Evolutionary conservation across 306 rosid species (phyloP).

Genomic region (Glycine soja): DNA sequence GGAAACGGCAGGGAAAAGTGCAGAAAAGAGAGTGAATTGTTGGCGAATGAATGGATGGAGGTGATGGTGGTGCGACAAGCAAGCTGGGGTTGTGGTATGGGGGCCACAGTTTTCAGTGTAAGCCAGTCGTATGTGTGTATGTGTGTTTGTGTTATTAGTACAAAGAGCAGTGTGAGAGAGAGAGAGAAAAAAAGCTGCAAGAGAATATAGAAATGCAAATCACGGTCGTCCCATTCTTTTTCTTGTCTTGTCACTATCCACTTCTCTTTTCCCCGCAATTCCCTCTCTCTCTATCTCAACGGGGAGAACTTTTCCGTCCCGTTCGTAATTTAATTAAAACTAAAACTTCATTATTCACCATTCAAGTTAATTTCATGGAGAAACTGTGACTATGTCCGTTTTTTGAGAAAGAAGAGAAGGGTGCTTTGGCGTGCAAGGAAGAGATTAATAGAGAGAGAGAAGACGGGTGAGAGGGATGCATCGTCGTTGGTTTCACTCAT

Average conservation of each 20-base stretch:
- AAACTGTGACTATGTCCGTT: not conserved
- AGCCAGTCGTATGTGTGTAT: not conserved
- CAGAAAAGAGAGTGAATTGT: not conserved
- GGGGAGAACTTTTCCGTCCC: conserved; percentile 48
- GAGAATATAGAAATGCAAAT: conserved; percentile 86
- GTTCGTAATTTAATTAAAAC: not conserved
- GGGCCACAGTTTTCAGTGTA: conserved; percentile 56
- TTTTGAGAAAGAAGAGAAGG: no score
- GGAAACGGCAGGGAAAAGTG: not conserved
- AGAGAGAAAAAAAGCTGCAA: conserved; percentile 65
- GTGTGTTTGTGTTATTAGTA: not conserved
- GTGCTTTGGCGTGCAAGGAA: conserved; percentile 38
- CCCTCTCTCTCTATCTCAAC: conserved; percentile 52
- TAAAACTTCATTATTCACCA: not conserved
- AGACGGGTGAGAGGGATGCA: not conserved
- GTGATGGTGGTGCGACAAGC: conserved; percentile 55
- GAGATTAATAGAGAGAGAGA: not conserved
- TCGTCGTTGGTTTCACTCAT: not conserved
- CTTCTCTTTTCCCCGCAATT: conserved; percentile 77
- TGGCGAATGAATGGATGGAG: not conserved
- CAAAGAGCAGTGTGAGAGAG: conserved; percentile 20
- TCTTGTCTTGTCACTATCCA: conserved; percentile 76
- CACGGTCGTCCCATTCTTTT: conserved; percentile 78
- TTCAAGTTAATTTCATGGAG: conserved; percentile 5
- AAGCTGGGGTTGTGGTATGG: conserved; percentile 45